Base-by-base conservation (phyloP, 2,329 filamentous ascomycete genomes). In the Pleoardoris graminearum region DNA sequence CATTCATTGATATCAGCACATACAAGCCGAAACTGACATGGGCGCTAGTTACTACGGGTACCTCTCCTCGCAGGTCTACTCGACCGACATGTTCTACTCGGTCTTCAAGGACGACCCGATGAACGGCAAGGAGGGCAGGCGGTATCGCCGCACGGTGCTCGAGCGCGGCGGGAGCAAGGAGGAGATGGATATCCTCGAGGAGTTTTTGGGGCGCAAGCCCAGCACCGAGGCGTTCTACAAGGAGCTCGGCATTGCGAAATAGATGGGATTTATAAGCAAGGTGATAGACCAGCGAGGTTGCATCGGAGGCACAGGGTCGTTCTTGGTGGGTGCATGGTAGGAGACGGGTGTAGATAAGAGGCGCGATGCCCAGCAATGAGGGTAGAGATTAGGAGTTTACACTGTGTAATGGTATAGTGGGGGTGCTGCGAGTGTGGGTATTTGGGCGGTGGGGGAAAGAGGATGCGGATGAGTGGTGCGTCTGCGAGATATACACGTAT, bases 31-130 rank as follows among this genome's bases (percentile, higher is more conserved):
- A 37, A 41, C 59, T 63, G 51, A 68, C 50, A 37, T 21, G 8
- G 11, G 12, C 3, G 4, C 37, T 35, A 72, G 69, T 16, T 93
- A 93, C 76, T 94, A 94, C 72, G 80, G 78, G 44, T 81, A 81
- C 59, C 68, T 82, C 51, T 75, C 83, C 58, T 90, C 87, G 1
- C 83, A 90, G 71, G 90, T 94, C 16, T 94, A 92, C 75, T 89
- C 86, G 19, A 83, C 87, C 22, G 90, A 95, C 73, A 93, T 95
- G 89, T 95, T 93, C 79, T 85, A 90, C 75, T 82, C 82, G 0
- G 86, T 89, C 41, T 94, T 94, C 77, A 86, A 87, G 77, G 79
- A 83, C 61, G 80, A 92, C 69, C 90, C 90, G 0, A 91, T 93
- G 89, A 83, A 91, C 70, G 80, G 80, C 27, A 82, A 82, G 59